Evolutionary conservation across 108 stramenopile genomes (phyloP), one percentile per base, ranked within the genome.

Genomic region (Cyclotella choctawhatcheeana): DNA sequence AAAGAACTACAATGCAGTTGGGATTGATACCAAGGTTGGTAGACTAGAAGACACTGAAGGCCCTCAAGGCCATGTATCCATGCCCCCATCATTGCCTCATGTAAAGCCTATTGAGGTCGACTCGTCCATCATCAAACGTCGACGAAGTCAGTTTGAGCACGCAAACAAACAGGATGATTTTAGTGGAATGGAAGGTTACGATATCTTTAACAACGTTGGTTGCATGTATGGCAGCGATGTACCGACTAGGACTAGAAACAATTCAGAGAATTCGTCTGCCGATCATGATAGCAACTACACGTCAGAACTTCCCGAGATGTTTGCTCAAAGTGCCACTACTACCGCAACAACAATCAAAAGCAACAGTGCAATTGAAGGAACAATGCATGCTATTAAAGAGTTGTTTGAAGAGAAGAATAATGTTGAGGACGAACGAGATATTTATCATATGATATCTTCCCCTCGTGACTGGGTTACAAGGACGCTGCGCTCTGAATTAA

Each of bases 321-420:
- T 48, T 3, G 21, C 30, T 30, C 56, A 79, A 32, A 51, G 48
- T 0, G 26, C 31, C 34, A 34, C 67, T 31, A 32, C 58, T 44
- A 14, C 24, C 18, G 37, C 37, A 4, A 48, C 47, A 10, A 48
- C 47, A 48, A 68, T 64, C 5, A 48, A 53, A 32, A 68, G 72
- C 58, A 77, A 22, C 54, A 63, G 22, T 37, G 52, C 66, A 37
- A 72, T 81, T 45, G 67, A 73, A 21, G 72, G 72, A 4, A 81
- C 79, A 5, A 55, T 81, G 50, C 50, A 58, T 24, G 72, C 72
- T 16, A 81, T 81, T 47, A 44, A 56, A 35, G 72, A 81, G 31
- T 34, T 81, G 0, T 37, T 81, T 20, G 72, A 81, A 16, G 79
- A 81, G 53, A 73, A 64, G 72, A 81, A 81, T 40, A 67, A 72